Percentiles rank a stretch among this genome's conserved stretches.
phyloP scores from a whole-genome alignment of 306 rosid species.

The Cicer yamashitae region DNA sequence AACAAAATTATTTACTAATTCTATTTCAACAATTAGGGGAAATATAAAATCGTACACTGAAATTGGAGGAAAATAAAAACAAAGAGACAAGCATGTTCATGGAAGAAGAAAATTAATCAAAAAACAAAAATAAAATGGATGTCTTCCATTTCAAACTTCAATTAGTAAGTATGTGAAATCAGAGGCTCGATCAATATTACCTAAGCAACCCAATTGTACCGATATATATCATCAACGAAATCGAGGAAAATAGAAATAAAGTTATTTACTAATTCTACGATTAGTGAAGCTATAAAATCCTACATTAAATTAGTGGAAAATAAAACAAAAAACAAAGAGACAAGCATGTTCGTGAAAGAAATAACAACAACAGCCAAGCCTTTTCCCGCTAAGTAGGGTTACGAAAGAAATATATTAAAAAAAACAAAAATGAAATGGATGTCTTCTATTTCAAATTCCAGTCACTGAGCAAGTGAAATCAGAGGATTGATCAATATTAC shows the following conservation, averaged over 20 bases:
- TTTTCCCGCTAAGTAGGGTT: neutral
- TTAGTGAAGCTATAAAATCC: slow-evolving; percentile 22
- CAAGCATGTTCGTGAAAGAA: slow-evolving; percentile 22
- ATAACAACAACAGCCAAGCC: neutral
- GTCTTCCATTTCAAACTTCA: neutral
- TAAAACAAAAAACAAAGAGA: slow-evolving; percentile 4
- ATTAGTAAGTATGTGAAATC: slow-evolving; percentile 10
- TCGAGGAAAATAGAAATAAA: too few species aligned
- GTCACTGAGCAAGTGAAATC: neutral
- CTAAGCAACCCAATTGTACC: slow-evolving; percentile 83
- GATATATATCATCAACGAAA: slow-evolving; percentile 72
- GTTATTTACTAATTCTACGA: neutral
- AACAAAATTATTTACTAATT: slow-evolving; percentile 12
- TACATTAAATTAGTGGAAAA: neutral
- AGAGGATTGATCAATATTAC: slow-evolving; percentile 50
- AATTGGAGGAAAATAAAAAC: slow-evolving; percentile 15
- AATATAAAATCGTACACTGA: neutral
- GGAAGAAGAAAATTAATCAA: slow-evolving; percentile 8
- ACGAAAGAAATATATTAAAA: slow-evolving; percentile 6
- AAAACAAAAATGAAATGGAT: neutral
- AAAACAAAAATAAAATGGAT: slow-evolving; percentile 5
- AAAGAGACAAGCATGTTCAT: slow-evolving; percentile 32
- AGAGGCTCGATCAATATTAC: slow-evolving; percentile 50
- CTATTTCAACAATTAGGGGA: slow-evolving; percentile 17
- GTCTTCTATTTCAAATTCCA: slow-evolving; percentile 1